Percentiles rank a stretch among this genome's conserved stretches.
phyloP scores from a whole-genome alignment of 2,329 filamentous ascomycete species.

The Myrmaecium sp. region DNA sequence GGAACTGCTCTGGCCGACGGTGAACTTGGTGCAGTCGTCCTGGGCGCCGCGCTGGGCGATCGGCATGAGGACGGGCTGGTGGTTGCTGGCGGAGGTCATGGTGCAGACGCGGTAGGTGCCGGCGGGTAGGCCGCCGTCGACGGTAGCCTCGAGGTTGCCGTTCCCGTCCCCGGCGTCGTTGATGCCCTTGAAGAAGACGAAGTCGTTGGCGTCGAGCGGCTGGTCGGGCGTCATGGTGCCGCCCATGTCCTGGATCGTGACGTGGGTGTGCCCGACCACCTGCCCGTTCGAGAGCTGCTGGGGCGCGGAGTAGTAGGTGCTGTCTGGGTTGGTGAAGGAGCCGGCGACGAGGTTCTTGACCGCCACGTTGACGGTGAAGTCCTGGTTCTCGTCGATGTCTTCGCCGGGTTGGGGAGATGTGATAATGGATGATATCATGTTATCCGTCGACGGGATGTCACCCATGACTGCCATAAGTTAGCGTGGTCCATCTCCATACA shows the following conservation, averaged over 20 bases:
- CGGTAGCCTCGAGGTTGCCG: constrained; percentile 27
- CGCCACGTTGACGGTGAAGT: constrained; percentile 33
- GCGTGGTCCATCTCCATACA: constrained; percentile 1
- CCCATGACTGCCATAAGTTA: constrained; percentile 31
- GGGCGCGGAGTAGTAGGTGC: constrained; percentile 38
- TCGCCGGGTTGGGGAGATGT: constrained; percentile 27
- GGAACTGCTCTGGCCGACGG: constrained; percentile 21
- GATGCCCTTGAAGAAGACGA: constrained; percentile 43
- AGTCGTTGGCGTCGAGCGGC: constrained; percentile 25
- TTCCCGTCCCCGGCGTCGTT: constrained; percentile 33
- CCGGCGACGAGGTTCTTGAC: constrained; percentile 34
- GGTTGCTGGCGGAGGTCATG: constrained; percentile 33
- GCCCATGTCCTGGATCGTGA: constrained; percentile 34
- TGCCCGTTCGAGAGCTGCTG: constrained; percentile 29
- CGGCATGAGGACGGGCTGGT: constrained; percentile 42
- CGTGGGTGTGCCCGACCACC: constrained; percentile 32
- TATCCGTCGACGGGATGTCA: constrained; percentile 31
- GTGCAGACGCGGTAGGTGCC: constrained; percentile 36
- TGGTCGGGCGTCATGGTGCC: constrained; percentile 17
- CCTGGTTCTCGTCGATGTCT: constrained; percentile 20
- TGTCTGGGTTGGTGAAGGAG: constrained; percentile 36
- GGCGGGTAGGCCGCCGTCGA: constrained; percentile 29
- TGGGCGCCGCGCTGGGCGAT: constrained; percentile 37
- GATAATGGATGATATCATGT: constrained; percentile 41
- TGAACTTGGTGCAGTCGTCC: constrained; percentile 36